Conservation (phyloP, 768 basidiomycete species). For the Chlorophyllum brunneum region DNA sequence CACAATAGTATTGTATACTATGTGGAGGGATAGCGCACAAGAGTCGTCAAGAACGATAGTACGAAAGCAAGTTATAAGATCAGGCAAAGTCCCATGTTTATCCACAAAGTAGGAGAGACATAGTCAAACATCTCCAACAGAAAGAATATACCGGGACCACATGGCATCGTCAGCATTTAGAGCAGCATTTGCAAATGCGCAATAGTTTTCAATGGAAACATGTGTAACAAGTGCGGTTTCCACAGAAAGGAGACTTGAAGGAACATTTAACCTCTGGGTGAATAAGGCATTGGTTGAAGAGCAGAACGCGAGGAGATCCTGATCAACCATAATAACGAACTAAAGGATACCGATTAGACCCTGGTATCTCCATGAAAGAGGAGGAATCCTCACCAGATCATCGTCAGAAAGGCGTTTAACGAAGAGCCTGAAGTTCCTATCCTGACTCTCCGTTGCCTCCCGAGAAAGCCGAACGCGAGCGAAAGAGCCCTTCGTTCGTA, state of each 20-base stretch:
- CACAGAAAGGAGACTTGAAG: constrained; percentile 39
- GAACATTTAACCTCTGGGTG: constrained; percentile 47
- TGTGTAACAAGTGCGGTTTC: constrained; percentile 47
- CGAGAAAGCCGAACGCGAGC: constrained; percentile 40
- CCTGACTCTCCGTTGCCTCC: constrained; percentile 38
- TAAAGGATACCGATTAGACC: constrained; percentile 20
- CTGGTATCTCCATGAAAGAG: not conserved
- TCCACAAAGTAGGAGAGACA: not conserved
- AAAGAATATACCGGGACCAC: constrained; percentile 30
- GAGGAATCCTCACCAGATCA: constrained; percentile 42
- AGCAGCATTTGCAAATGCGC: constrained; percentile 55
- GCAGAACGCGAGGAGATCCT: constrained; percentile 54
- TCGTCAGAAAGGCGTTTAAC: constrained; percentile 44
- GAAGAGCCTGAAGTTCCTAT: constrained; percentile 46
- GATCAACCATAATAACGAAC: constrained; percentile 55
- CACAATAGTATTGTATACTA: too few species aligned
- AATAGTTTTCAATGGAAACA: constrained; percentile 55
- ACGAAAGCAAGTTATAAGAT: not conserved
- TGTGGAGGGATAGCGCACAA: too few species aligned
- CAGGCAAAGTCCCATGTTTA: not conserved
- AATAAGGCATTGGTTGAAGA: constrained; percentile 46
- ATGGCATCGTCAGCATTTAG: constrained; percentile 35
- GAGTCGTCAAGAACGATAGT: too few species aligned
- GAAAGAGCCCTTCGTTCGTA: constrained; percentile 47
- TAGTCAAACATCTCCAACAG: not conserved